Base-by-base conservation (phyloP, 108 stramenopile genomes). In the Cyclotella cryptica region DNA sequence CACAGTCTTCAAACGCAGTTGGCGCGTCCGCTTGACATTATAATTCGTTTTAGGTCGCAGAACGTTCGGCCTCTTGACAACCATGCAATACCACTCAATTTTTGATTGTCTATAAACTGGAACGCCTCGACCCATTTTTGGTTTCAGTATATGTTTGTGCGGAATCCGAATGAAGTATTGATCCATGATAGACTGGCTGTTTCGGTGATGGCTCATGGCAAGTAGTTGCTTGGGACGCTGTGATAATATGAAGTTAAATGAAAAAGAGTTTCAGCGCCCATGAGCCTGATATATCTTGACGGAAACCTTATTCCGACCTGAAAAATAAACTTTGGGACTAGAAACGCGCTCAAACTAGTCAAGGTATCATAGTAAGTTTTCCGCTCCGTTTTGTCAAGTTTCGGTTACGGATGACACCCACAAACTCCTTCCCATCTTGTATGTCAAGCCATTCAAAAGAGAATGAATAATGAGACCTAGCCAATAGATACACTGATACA, bases 131-230 rank as follows among this genome's bases (percentile, higher is more conserved):
- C 19, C 19, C n/a, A n/a, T n/a, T 54, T 54, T 54, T 19, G 53
- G 53, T 19, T 54, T 54, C 6, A 54, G 53, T 7, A 54, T 19
- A 54, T 54, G 12, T 54, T 13, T 54, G 53, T 19, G 53, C 18
- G 53, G 53, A 19, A 54, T 54, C 7, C 53, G 53, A 19, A 54
- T 19, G 53, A 13, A 54, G 18, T 54, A 54, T 54, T 54, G 53
- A 54, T 54, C 53, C 53, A 54, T 54, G 12, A n/a, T 54, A 19
- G 53, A 45, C 13, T 45, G 44, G 13, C 13, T 54, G 53, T 10
- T 54, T 13, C n/a, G 7, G 7, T 19, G 53, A 7, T 19, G 53
- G 44, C 44, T 9, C 13, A 45, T 13, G 13, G 9, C 11, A 45
- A 19, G 53, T 13, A 7, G 14, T 10, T 19, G 53, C 19, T 54